phyloP scores from a whole-genome alignment of 1,284 basidiomycete species.

The Malassezia japonica region DNA sequence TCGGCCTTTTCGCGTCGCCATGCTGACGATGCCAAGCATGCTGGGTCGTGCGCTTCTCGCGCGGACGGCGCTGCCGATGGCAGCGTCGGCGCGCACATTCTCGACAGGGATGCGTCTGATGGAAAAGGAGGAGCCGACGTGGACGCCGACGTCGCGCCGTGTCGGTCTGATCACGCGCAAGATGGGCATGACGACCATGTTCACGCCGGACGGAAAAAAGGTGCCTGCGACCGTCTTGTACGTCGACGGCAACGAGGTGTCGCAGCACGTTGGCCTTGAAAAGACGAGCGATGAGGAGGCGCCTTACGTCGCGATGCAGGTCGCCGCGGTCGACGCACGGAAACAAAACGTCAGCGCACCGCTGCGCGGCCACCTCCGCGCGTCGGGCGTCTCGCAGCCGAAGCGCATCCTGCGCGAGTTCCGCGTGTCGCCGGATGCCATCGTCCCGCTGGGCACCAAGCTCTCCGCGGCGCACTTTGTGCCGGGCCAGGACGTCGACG shows the following conservation, averaged over 20 bases:
- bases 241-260: constrained; percentile 53
- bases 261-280: constrained; percentile 20
- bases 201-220: constrained; percentile 77
- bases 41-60: too few species aligned
- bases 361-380: constrained; percentile 82
- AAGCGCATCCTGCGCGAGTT: constrained; percentile 87
- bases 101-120: too few species aligned
- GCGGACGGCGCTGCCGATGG: too few species aligned
- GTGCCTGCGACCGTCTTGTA: constrained; percentile 89
- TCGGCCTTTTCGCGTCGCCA: too few species aligned
- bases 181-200: constrained; percentile 87
- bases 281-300: constrained; percentile 9
- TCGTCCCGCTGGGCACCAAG: constrained; percentile 77
- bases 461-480: constrained; percentile 91
- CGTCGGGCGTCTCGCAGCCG: constrained; percentile 63
- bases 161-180: constrained; percentile 85
- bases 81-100: too few species aligned
- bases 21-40: too few species aligned
- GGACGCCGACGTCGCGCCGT: constrained; percentile 74
- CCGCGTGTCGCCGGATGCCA: constrained; percentile 73
- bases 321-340: constrained; percentile 54
- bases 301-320: constrained; percentile 45
- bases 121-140: constrained; percentile 46
- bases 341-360: constrained; percentile 59
- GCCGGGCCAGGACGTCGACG: constrained; percentile 92